A percentile compares a stretch with the other conserved stretches of the same genome.
Evolutionary conservation across 2,329 filamentous ascomycete species (phyloP).

Genomic region (Ciborinia camelliae): DNA sequence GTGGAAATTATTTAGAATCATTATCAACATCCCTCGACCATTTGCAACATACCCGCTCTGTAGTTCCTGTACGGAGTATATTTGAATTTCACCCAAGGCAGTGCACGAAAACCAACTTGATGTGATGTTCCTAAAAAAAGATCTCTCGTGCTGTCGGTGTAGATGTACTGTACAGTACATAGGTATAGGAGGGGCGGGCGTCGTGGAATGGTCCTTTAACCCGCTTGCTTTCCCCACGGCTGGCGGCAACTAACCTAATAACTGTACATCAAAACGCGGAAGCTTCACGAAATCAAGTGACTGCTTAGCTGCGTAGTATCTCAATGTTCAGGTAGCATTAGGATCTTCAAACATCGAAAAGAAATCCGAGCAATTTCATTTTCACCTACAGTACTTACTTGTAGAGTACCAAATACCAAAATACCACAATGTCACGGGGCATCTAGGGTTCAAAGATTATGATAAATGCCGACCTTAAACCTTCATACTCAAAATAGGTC

Average conservation of each 20-base stretch:
- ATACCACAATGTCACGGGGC: background rate
- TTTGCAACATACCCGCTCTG: too few species aligned
- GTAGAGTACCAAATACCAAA: too few species aligned
- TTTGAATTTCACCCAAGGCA: conserved; percentile 12
- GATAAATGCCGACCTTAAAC: background rate
- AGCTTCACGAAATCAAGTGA: conserved; percentile 19
- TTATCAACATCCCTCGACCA: background rate
- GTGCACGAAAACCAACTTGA: background rate
- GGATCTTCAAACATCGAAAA: background rate
- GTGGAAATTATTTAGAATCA: background rate
- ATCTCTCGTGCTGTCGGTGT: conserved; percentile 7
- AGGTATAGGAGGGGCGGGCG: too few species aligned
- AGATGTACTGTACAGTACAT: too few species aligned
- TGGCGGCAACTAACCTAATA: background rate
- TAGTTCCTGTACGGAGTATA: background rate
- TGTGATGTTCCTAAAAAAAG: background rate
- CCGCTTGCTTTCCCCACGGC: conserved; percentile 3
- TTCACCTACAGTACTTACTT: too few species aligned
- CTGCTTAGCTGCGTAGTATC: too few species aligned
- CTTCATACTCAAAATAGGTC: background rate
- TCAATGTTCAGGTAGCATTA: background rate
- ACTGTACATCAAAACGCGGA: background rate
- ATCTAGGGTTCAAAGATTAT: too few species aligned
- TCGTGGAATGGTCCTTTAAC: conserved; percentile 7
- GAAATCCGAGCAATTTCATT: background rate